Base-by-base conservation (phyloP, 441 rosid genomes). In the Arabidopsis hybrid region DNA sequence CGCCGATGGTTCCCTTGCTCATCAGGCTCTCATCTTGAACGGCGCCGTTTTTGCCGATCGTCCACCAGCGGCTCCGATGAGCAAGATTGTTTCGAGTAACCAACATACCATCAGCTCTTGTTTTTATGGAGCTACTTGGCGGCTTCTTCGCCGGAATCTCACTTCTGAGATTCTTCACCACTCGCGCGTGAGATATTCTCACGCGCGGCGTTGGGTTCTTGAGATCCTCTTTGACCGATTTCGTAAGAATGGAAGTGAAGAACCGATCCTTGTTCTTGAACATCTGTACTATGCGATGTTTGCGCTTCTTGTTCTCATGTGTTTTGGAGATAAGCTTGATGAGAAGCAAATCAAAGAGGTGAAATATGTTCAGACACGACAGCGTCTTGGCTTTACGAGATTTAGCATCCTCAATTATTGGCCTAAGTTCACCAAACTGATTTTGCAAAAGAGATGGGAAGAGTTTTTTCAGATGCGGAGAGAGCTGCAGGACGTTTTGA, bases 1-100 rank as follows among this genome's bases (percentile, higher is more conserved):
- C 26, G 52, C 52, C 26, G 52, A 47, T 47, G 26, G 52, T 47
- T 47, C 26, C 7, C 52, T 47, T 11, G 52, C 52, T 47, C 52
- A 47, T 6, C 26, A 47, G 5, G 52, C 52, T 16, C 52, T 47
- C 0, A 5, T 47, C 5, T 17, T 47, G 10, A 47, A 47, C 26
- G 52, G 52, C 0, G 52, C 52, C 26, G 26, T 47, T 47, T 47
- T 47, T 2, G 52, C 52, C 0, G 52, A 47, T 0, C 52, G 50
- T 45, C 50, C 50, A 45, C 50, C 50, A 1, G 50, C 50, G 4
- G 8, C 50, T 45, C 50, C 18, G 18, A 7, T 45, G 8, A 45
- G 9, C 9, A 45, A 45, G 18, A 45, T 45, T 1, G 18, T 45
- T 45, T n/a, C 50, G 2, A 45, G 50, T 6, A 45, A 45, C 50